Evolutionary conservation across 1,284 basidiomycete species (phyloP), one percentile per base, ranked within the genome.

Genomic region (Cryptococcus hybrid): DNA sequence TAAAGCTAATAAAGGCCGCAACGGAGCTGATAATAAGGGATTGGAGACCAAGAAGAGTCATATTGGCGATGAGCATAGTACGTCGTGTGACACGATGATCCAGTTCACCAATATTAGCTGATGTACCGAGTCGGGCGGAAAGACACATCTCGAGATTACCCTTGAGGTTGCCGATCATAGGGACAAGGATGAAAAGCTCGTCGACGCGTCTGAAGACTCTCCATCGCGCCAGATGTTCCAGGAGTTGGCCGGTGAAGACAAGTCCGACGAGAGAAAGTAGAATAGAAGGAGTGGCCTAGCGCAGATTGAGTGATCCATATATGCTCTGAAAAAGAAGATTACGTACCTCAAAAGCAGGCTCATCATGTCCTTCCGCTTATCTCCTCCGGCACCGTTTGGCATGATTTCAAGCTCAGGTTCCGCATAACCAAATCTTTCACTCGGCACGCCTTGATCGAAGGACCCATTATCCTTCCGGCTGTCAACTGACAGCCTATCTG

Each of bases 101-200:
- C 5, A 98, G 85, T 64, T 93, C 87, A 54, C 94, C 93, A 49
- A 94, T 87, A 67, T 96, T 83, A 47, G 83, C 82, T 47, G 71
- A 72, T 1, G 73, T 75, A 35, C 75, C 75, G 7, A 76, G 63
- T 47, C 73, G 62, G 3, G 73, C 71, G 0, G 71, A 77, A n/a
- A 74, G 63, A 58, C 74, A 75, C 74, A 75, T 75, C 52, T 91
- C 38, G 85, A 98, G 84, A 68, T 97, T 97, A 13, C 95, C 95
- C 73, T 97, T 97, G 61, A 99, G 85, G 69, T 98, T 99, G 65
- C 95, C 76, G 24, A 98, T 82, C 66, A 96, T 93, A 9, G 95
- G 94, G 7, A 97, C 88, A 57, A 98, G 89, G 81, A 98, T 94
- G 69, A 98, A 94, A 57, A 98, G 86, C 75, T 99, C 94, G 81